Base-by-base conservation (phyloP, 305 asterid genomes). In the Fraxinus baroniana region DNA sequence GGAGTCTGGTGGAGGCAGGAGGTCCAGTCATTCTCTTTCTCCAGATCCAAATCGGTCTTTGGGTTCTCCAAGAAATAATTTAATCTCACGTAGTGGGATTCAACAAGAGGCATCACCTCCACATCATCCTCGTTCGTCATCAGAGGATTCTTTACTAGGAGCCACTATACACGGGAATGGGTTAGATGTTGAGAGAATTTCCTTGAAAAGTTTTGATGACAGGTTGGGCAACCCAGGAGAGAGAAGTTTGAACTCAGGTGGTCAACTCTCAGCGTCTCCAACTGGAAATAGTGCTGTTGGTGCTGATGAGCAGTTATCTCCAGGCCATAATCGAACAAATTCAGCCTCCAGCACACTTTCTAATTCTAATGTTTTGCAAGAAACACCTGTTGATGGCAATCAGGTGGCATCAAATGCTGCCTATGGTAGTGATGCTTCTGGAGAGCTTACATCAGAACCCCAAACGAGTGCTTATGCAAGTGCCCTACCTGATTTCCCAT, bases 271-370 rank as follows among this genome's bases (percentile, higher is more conserved):
- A 82, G 82, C 77, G 80, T 88, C 92, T 4, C 91, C 91, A 68
- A 80, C 97, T 74, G 89, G 90, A 83, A 87, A 89, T 60, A 88
- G 89, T 80, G 85, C 82, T 49, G 76, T 86, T 79, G 78, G 79
- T 71, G 79, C 87, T 78, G 91, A 87, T 80, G 90, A 91, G 35
- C 83, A 71, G 64, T 83, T 83, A 78, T 81, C 87, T 79, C 90
- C 79, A 73, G 91, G 92, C 73, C 97, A 92, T 81, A 87, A 85
- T 77, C 89, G 93, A 84, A 94, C 93, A n/a, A 86, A 86, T 88
- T 94, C 94, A 41, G 90, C 87, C 39, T 91, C 97, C 78, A 91
- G 94, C 88, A 85, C 91, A 10, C 86, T 81, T 55, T 89, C 95
- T 64, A 89, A 91, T 90, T 91, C 97, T 68, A 89, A 90, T 83